Evolutionary conservation across 371 early-diverging fungal genomes (phyloP).

Genomic region (Apophysomyces ossiformis): DNA sequence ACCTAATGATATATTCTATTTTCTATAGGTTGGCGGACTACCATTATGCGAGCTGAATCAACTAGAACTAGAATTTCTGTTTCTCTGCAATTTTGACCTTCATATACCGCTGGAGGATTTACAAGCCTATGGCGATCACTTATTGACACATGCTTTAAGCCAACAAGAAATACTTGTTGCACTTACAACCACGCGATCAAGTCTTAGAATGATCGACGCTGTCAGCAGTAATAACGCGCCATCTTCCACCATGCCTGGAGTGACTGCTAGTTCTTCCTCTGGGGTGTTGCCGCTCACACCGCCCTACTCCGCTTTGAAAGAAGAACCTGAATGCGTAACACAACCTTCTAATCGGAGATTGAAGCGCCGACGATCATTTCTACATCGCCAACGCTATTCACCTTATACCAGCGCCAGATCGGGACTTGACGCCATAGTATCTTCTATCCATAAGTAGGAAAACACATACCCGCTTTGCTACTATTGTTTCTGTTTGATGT

Average conservation of each 20-base stretch:
- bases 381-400: constrained; percentile 1
- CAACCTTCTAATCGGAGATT: constrained; percentile 1
- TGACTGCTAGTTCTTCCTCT: constrained; percentile 1
- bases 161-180: constrained; percentile 15
- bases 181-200: constrained; percentile 2
- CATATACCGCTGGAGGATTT: constrained; percentile 70
- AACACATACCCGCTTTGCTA: not conserved
- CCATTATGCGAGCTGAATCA: constrained; percentile 83
- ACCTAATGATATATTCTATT: not conserved
- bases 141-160: constrained; percentile 38
- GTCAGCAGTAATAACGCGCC: not conserved
- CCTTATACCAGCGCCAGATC: not conserved
- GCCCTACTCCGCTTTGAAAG: not conserved
- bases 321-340: not conserved
- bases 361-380: constrained; percentile 1
- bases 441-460: constrained; percentile 7
- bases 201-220: constrained; percentile 1
- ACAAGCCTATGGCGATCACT: constrained; percentile 71
- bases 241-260: not conserved
- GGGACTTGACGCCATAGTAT: not conserved
- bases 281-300: constrained; percentile 1
- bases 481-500: not conserved
- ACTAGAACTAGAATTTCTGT: constrained; percentile 88
- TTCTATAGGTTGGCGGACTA: constrained; percentile 80
- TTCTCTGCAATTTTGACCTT: constrained; percentile 83